A percentile compares a stretch with the other conserved stretches of the same genome.
These are phyloP conservation scores for Dalbergia cochinchinensis DNA, from an alignment of 306 rosid genomes.

Conservation along the genomic window DNA sequence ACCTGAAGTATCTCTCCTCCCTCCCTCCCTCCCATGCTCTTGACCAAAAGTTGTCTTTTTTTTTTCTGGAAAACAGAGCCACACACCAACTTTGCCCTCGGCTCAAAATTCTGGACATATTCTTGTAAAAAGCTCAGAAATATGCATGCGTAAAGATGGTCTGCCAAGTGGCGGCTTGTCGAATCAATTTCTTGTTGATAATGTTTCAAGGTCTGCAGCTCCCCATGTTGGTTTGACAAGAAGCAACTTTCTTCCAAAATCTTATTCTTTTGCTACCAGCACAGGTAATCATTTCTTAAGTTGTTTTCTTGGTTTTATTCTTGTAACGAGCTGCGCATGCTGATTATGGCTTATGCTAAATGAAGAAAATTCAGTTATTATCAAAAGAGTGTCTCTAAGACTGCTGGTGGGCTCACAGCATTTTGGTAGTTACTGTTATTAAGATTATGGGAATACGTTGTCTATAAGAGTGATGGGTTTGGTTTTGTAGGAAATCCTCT, in stretches of 20 bases:
- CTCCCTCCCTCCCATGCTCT: too few species aligned
- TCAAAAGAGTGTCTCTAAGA: conserved; percentile 9
- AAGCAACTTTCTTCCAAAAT: conserved; percentile 64
- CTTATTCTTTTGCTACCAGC: conserved; percentile 71
- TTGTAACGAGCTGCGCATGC: conserved; percentile 34
- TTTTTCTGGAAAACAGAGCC: conserved; percentile 62
- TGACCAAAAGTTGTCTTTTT: conserved; percentile 42
- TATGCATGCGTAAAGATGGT: conserved; percentile 57
- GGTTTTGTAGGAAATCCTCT: conserved; percentile 81
- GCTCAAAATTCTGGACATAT: conserved; percentile 57
- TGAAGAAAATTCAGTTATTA: conserved; percentile 24
- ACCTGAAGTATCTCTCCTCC: too few species aligned
- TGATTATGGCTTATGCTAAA: conserved; percentile 30
- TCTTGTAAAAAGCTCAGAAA: conserved; percentile 64
- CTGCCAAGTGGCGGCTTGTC: conserved; percentile 59
- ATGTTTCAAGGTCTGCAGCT: conserved; percentile 68
- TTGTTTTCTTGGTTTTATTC: conserved; percentile 32
- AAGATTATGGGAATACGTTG: conserved; percentile 38
- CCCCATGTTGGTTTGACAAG: conserved; percentile 69
- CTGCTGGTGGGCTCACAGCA: conserved; percentile 36
- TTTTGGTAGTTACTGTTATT: conserved; percentile 31
- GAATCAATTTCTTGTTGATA: conserved; percentile 69
- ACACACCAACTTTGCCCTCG: conserved; percentile 47
- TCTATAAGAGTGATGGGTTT: conserved; percentile 43
- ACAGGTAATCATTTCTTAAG: conserved; percentile 62